A percentile compares a stretch with the other conserved stretches of the same genome.
Evolutionary conservation across 2,329 filamentous ascomycete genomes (phyloP).

Genomic region (Mycosphaerelloides madeirae): DNA sequence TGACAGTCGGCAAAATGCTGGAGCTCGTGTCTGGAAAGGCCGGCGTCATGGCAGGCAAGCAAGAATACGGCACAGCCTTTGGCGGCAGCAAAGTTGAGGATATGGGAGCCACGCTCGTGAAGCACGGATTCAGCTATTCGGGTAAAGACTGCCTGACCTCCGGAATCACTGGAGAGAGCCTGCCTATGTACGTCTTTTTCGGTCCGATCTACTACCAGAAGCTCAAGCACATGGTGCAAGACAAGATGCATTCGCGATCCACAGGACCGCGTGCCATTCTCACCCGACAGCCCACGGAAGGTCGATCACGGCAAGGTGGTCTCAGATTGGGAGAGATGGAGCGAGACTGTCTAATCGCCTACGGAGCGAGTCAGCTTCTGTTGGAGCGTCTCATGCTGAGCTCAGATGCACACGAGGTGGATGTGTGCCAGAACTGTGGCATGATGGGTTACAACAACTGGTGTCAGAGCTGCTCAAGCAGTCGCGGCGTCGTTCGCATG

Average conservation of each 20-base stretch:
- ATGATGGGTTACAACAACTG: slow-evolving; percentile 94
- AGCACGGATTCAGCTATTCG: slow-evolving; percentile 90
- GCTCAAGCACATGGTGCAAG: slow-evolving; percentile 99
- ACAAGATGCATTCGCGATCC: slow-evolving; percentile 97
- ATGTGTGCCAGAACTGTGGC: slow-evolving; percentile 90
- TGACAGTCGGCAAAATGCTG: slow-evolving; percentile 98
- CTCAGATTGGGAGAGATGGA: slow-evolving; percentile 97
- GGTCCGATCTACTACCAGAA: slow-evolving; percentile 99
- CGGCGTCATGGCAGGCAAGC: slow-evolving; percentile 75
- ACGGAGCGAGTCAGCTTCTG: slow-evolving; percentile 86
- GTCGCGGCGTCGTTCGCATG: slow-evolving; percentile 81
- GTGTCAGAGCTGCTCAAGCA: slow-evolving; percentile 88
- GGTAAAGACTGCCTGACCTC: slow-evolving; percentile 96
- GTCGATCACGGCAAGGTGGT: slow-evolving; percentile 86
- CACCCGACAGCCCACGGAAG: slow-evolving; percentile 93
- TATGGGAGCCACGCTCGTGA: slow-evolving; percentile 79
- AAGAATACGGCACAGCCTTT: slow-evolving; percentile 87
- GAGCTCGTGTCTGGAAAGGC: slow-evolving; percentile 94
- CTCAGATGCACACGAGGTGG: slow-evolving; percentile 83
- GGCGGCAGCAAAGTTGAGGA: slow-evolving; percentile 79
- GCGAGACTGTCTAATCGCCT: slow-evolving; percentile 94
- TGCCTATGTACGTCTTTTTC: slow-evolving; percentile 96
- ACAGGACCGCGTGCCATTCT: slow-evolving; percentile 86
- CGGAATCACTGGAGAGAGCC: slow-evolving; percentile 87
- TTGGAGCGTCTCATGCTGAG: slow-evolving; percentile 92